Evolutionary conservation across 2,329 filamentous ascomycete species (phyloP), one percentile per base, ranked within the genome.

Genomic region (Epichloe gansuensis): DNA sequence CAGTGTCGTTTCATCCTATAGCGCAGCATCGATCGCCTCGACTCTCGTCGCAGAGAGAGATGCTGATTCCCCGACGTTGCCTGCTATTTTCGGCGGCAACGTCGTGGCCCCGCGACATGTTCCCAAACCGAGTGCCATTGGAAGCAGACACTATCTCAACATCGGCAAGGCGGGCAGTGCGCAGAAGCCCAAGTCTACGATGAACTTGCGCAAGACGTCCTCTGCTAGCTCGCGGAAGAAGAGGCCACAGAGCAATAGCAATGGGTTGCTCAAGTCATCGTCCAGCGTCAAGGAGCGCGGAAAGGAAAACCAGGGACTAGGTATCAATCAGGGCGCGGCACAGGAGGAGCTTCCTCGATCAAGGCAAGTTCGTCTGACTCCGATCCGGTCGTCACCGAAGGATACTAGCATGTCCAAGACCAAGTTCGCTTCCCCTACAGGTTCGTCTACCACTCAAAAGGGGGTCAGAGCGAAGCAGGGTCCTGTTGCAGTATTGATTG

Each of bases 1-100:
- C 65, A 78, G 74, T 62, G 64, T 73, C 50, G 59, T 76, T 44
- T 76, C 71, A 58, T 66, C 69, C 2, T 66, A 69, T 51, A 75
- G 73, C 64, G 61, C 63, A 17, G 66, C 67, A 1, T 71, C 72
- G 0, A 58, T 67, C 43, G 59, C 59, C 1, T 69, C 64, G 7
- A 59, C 60, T 13, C n/a, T 52, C 53, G 48, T 56, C 15, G 41
- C 51, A 46, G 66, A 65, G 9, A 57, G 50, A 47, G 65, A 64
- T 6, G 57, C 58, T 0, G 64, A 66, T 9, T 72, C 69, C 41
- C 68, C 70, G 2, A 71, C 69, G 8, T 56, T 74, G 17, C 67
- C 70, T 0, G 61, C 57, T 0, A 60, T 72, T 15, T 57, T 70
- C 25, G 67, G 67, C 44, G 69, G 69, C 23, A 67, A 65, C 39